phyloP scores from a whole-genome alignment of 2,329 filamentous ascomycete genomes.

The Aspergillus ochraceoroseus region DNA sequence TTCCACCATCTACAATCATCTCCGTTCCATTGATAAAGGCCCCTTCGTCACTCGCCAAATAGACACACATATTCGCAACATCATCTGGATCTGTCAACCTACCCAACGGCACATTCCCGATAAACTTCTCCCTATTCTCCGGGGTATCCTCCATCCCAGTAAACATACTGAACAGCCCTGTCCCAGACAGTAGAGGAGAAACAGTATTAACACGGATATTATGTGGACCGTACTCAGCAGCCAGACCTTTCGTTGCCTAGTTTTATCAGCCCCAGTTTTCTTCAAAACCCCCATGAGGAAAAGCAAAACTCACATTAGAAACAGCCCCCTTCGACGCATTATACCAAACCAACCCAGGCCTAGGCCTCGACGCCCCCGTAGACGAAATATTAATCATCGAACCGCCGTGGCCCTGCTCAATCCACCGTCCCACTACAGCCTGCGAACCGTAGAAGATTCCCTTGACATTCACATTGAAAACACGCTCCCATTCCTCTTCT shows the following conservation, averaged over 20 bases:
- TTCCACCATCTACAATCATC: slow-evolving; percentile 59
- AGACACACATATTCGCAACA: slow-evolving; percentile 66
- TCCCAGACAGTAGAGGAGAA: slow-evolving; percentile 63
- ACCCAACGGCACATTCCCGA: slow-evolving; percentile 44
- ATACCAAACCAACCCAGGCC: slow-evolving; percentile 46
- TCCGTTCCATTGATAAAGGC: slow-evolving; percentile 69
- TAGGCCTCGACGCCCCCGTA: slow-evolving; percentile 41
- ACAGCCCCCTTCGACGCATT: slow-evolving; percentile 45
- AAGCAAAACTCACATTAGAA: slow-evolving; percentile 35
- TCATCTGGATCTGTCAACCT: slow-evolving; percentile 50
- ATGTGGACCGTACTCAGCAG: slow-evolving; percentile 66
- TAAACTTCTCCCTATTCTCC: slow-evolving; percentile 44
- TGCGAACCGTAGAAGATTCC: slow-evolving; percentile 38
- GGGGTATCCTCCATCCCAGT: slow-evolving; percentile 43
- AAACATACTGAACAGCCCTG: slow-evolving; percentile 54
- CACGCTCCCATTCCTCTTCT: slow-evolving; percentile 42
- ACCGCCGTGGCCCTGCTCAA: slow-evolving; percentile 40
- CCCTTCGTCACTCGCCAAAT: slow-evolving; percentile 66
- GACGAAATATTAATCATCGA: slow-evolving; percentile 45
- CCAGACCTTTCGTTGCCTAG: slow-evolving; percentile 61
- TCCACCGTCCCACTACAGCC: slow-evolving; percentile 34
- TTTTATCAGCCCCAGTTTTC: slow-evolving; percentile 4
- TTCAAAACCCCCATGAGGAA: not conserved
- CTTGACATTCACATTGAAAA: slow-evolving; percentile 45
- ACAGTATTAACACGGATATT: slow-evolving; percentile 70